A percentile compares a stretch with the other conserved stretches of the same genome.
Conservation (phyloP, 2,329 filamentous ascomycete species). For the Trichophaea hybrida region DNA sequence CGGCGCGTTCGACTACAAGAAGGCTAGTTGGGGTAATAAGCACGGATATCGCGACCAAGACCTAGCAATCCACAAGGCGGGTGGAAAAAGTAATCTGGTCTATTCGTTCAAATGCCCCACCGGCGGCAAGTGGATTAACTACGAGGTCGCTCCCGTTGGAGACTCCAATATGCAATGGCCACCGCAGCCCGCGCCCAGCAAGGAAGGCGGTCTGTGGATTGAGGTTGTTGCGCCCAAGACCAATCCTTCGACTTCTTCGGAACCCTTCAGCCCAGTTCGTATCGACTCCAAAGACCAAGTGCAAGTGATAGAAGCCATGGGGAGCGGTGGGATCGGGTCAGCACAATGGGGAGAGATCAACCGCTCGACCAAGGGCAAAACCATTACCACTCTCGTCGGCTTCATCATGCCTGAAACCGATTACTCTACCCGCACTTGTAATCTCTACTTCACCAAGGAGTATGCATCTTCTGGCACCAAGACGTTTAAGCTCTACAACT, state of each 20-base stretch:
- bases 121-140: background rate
- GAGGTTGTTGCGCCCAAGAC: background rate
- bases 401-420: background rate
- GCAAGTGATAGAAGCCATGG: background rate
- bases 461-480: background rate
- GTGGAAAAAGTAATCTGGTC: background rate
- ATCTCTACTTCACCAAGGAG: background rate
- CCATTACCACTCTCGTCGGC: background rate
- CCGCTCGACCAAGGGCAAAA: background rate
- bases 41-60: background rate
- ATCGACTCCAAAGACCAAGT: background rate
- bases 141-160: background rate
- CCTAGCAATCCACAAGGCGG: background rate
- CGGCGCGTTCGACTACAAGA: background rate
- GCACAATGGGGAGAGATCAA: background rate
- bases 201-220: background rate
- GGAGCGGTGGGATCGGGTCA: background rate
- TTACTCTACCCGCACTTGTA: background rate
- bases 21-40: background rate
- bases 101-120: background rate
- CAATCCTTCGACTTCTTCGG: background rate
- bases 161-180: background rate
- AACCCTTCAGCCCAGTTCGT: background rate
- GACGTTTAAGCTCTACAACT: background rate
- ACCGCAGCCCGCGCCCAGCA: too few species aligned